Evolutionary conservation across 768 basidiomycete genomes (phyloP).

Genomic region (Amanita rimosa): DNA sequence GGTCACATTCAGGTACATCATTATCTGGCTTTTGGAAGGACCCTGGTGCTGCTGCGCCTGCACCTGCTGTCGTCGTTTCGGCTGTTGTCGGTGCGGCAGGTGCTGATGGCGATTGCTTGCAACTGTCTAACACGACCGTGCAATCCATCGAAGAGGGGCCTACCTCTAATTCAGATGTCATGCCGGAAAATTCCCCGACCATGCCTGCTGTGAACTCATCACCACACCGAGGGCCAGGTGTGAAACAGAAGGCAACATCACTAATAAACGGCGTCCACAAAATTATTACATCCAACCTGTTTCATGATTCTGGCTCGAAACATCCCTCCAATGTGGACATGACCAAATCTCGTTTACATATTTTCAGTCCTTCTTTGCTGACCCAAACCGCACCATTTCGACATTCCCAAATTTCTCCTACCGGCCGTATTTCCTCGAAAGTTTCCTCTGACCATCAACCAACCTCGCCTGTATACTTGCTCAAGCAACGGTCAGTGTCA

Average conservation of each 20-base stretch:
- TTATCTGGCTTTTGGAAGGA: constrained; percentile 37
- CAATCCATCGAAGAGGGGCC: not conserved
- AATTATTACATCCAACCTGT: constrained; percentile 10
- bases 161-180: not conserved
- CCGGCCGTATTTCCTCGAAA: constrained; percentile 18
- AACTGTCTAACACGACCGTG: constrained; percentile 16
- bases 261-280: constrained; percentile 17
- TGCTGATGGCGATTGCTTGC: constrained; percentile 27
- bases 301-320: constrained; percentile 10
- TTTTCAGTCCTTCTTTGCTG: constrained; percentile 35
- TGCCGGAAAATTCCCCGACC: constrained; percentile 29
- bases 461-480: constrained; percentile 31
- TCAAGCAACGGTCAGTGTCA: constrained; percentile 19
- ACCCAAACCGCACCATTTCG: constrained; percentile 51
- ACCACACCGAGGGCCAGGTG: constrained; percentile 23
- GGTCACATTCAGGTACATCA: constrained; percentile 26
- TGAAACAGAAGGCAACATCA: constrained; percentile 14
- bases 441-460: constrained; percentile 27
- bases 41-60: constrained; percentile 38
- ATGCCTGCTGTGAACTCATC: constrained; percentile 31
- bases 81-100: constrained; percentile 34
- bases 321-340: constrained; percentile 8
- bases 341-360: constrained; percentile 9
- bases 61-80: constrained; percentile 42
- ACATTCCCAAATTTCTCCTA: constrained; percentile 14